Base-by-base conservation (phyloP, 192 early-diverging fungal species). In the Phycomyces blakesleeanus region DNA sequence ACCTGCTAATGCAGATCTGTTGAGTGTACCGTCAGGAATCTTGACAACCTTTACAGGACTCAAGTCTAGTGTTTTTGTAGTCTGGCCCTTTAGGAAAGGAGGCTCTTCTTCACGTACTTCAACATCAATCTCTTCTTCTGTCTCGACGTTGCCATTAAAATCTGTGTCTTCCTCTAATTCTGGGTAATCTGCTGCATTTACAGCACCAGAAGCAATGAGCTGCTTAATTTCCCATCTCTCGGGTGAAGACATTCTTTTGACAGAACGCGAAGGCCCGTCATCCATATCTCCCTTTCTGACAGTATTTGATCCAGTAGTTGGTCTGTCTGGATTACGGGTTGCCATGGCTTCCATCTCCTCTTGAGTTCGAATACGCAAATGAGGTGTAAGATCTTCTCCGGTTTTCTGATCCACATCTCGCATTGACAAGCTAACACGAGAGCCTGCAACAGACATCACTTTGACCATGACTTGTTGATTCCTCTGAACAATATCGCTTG, bases 171-270 rank as follows among this genome's bases (percentile, higher is more conserved):
- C 96, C 65, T 98, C 92, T 25, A 93, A 75, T 20, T 87, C 87
- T 0, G 94, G 93, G 55, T 95, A 91, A 50, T 95, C 96, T 20
- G 89, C 77, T 3, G 87, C 81, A 64, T 93, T 83, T 20, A 94
- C 76, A 3, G 89, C 94, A 41, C 97, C 97, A 5, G 95, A 92
- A 0, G 97, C 95, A 69, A 97, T 96, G 38, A 99, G 76, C 73
- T 99, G 97, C 74, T 98, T 95, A 61, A 98, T 87, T 74, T 99
- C 97, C 88, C 91, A 99, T 27, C 91, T 86, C 69, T 98, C 96
- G 0, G 94, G 94, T 10, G 94, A 97, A 10, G 94, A 89, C 61
- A 97, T 81, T 1, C 97, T 86, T 71, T 99, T 96, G 16, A 83
- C 67, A 18, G 75, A 75, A 9, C 72, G 65, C 24, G 54, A 68